These are phyloP conservation scores for Macrophomina pseudophaseolina DNA, from an alignment of 2,329 filamentous ascomycete genomes.

Conservation along the genomic window DNA sequence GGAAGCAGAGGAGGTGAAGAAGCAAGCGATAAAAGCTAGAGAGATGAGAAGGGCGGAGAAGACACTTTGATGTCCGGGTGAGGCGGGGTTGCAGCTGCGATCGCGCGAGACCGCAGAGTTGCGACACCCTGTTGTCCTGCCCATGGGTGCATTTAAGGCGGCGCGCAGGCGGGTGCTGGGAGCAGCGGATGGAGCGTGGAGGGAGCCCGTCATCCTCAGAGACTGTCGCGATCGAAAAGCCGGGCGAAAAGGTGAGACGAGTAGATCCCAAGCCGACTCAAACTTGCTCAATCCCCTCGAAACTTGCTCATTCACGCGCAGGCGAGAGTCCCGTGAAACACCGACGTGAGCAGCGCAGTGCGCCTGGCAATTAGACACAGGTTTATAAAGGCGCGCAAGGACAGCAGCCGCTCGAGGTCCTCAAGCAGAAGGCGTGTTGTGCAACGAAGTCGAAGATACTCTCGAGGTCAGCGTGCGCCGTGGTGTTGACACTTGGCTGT, in stretches of 20 bases:
- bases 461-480: background rate
- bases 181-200: background rate
- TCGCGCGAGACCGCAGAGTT: slow-evolving; percentile 7
- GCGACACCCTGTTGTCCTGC: slow-evolving; percentile 25
- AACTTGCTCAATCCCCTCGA: slow-evolving; percentile 26
- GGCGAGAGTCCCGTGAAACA: slow-evolving; percentile 7
- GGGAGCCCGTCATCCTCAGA: background rate
- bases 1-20: slow-evolving; percentile 20
- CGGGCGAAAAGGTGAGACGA: background rate
- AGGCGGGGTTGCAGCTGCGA: slow-evolving; percentile 14
- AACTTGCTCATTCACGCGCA: slow-evolving; percentile 26
- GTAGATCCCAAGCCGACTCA: slow-evolving; percentile 19
- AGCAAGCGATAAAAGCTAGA: slow-evolving; percentile 2
- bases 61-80: slow-evolving; percentile 4
- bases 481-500: slow-evolving; percentile 24
- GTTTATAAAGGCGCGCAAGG: background rate
- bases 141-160: slow-evolving; percentile 3
- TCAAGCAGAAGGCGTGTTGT: background rate
- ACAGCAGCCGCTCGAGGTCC: background rate
- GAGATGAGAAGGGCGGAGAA: slow-evolving; percentile 8
- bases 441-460: background rate
- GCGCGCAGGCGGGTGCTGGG: slow-evolving; percentile 5
- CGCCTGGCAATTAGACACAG: background rate
- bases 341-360: background rate
- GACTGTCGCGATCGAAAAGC: background rate